These are phyloP conservation scores for Irpex sp. DNA, from an alignment of 1,284 basidiomycete species.

Conservation along the genomic window DNA sequence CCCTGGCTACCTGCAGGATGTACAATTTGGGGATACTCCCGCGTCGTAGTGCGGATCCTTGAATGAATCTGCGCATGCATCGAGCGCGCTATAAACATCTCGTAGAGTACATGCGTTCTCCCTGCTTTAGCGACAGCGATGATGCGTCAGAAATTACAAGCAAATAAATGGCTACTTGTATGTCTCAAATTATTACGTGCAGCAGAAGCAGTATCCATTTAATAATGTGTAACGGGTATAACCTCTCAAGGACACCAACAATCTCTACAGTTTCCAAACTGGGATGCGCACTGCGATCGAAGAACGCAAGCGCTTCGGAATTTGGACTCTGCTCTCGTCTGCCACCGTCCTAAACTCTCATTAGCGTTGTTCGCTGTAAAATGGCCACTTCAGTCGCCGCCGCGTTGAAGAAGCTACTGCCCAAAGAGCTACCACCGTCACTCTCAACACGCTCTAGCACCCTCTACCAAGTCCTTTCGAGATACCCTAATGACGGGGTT, in stretches of 20 bases:
- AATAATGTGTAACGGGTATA: too few species aligned
- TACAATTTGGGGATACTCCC: not conserved
- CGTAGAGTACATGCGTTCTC: too few species aligned
- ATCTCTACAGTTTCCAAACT: not conserved
- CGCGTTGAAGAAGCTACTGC: slow-evolving; percentile 52
- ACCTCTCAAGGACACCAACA: not conserved
- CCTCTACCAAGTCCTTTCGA: slow-evolving; percentile 68
- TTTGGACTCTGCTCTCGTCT: not conserved
- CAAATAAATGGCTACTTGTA: too few species aligned
- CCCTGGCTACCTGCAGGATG: not conserved
- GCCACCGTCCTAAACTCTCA: not conserved
- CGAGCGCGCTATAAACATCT: too few species aligned
- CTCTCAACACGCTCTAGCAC: slow-evolving; percentile 52
- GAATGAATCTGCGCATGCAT: not conserved
- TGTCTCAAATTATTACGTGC: too few species aligned
- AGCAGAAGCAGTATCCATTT: too few species aligned
- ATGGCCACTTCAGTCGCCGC: slow-evolving; percentile 28
- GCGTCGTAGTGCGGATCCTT: not conserved
- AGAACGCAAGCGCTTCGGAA: not conserved
- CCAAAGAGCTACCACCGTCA: slow-evolving; percentile 50
- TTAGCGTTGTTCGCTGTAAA: not conserved
- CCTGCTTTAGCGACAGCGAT: too few species aligned
- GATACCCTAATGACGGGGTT: slow-evolving; percentile 61
- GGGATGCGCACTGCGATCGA: not conserved
- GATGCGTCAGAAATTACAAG: too few species aligned